Base-by-base conservation (phyloP, 192 early-diverging fungal species). In the Coemansia sp. region DNA sequence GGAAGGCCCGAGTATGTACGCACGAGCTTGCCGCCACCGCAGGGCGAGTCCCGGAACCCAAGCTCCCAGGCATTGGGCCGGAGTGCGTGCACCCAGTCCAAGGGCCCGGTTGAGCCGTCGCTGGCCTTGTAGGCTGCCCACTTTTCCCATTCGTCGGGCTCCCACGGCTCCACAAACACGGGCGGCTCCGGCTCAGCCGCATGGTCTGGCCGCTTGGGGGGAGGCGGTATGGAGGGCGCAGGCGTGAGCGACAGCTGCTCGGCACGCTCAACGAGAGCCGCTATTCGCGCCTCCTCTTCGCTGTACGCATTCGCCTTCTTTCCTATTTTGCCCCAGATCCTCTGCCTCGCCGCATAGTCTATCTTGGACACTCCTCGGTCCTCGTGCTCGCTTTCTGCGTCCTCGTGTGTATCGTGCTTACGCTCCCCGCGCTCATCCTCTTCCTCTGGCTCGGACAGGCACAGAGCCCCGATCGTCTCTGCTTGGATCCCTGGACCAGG, bases 21-120 rank as follows among this genome's bases (percentile, higher is more conserved):
- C 47, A 26, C 26, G 9, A 75, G 62, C 69, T 80, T 80, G 65
- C 72, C 72, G 68, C 64, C 61, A 12, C 35, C 12, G 37, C 62
- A n/a, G 1, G 16, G 11, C 16, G 53, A 4, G 63, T 74, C 72
- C 42, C 63, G 64, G 53, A 74, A 79, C 42, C 77, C 77, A 23
- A 68, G 57, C 38, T 43, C 62, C 77, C 77, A 75, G 18, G 67
- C 65, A 45, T 56, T 57, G 4, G 64, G 12, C 20, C 72, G 72
- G 18, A 45, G 57, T 35, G 53, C 72, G 42, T 75, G 72, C 31
- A 72, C 72, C 72, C 72, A 64, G 8, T 75, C 72, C 41, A 80
- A 60, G 20, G 36, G 18, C 33, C 16, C 25, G 4, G 20, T 10
- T 16, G 50, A 8, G 34, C 23, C 35, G 34, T 33, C 25, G 41